Percentiles rank a stretch among this genome's conserved stretches.
Evolutionary conservation across 148 eudicot genomes (phyloP).

Genomic region (Pouteria glomerata): DNA sequence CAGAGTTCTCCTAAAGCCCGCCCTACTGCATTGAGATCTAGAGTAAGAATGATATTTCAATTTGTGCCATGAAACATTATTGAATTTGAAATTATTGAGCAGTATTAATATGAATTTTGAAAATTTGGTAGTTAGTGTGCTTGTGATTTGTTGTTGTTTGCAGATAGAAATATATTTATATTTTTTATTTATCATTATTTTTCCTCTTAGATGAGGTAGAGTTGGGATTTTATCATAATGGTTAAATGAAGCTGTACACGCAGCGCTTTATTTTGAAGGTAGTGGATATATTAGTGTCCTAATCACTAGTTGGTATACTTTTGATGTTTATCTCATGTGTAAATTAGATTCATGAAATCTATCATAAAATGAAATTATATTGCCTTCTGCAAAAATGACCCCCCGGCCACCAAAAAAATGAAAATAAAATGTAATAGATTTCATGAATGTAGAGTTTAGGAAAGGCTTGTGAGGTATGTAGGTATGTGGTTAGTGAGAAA

Average conservation of each 20-base stretch:
- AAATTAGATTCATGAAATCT: neutral
- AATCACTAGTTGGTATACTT: neutral
- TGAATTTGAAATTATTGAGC: neutral
- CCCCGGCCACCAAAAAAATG: neutral
- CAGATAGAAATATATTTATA: neutral
- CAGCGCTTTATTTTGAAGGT: neutral
- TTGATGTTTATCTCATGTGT: neutral
- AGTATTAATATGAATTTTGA: neutral
- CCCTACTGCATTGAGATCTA: slow-evolving; percentile 52
- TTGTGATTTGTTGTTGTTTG: neutral
- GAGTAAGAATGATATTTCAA: slow-evolving; percentile 44
- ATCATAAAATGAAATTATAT: neutral
- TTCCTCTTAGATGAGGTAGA: neutral
- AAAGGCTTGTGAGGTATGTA: too few relatives aligned
- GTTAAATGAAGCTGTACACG: neutral
- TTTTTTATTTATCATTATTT: neutral
- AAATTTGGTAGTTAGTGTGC: slow-evolving; percentile 3
- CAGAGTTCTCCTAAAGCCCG: slow-evolving; percentile 48
- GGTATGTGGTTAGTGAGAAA: neutral
- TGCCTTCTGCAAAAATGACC: neutral
- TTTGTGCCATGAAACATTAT: neutral
- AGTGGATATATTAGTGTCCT: neutral
- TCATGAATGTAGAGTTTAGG: neutral
- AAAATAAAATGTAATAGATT: neutral
- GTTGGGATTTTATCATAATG: neutral